Evolutionary conservation across 2,329 filamentous ascomycete species (phyloP).

Genomic region (Trichoderma gracile): DNA sequence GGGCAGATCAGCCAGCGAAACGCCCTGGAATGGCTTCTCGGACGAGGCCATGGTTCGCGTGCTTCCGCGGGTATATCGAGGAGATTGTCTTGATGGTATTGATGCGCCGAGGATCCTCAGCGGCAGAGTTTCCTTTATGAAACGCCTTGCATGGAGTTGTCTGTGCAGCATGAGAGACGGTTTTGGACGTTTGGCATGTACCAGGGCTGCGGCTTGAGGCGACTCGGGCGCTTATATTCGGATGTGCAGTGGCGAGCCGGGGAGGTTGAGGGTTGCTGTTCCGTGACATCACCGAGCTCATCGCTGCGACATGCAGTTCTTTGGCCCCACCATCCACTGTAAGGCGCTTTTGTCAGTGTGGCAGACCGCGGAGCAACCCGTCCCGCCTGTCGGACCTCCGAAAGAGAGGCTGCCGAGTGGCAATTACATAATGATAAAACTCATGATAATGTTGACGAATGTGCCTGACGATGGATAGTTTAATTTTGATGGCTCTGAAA

Average conservation of each 20-base stretch:
- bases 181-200: neutral
- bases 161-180: slow-evolving; percentile 10
- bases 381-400: slow-evolving; percentile 10
- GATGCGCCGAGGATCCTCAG: slow-evolving; percentile 41
- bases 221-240: slow-evolving; percentile 6
- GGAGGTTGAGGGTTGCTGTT: neutral
- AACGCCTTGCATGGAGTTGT: slow-evolving; percentile 1
- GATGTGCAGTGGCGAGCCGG: slow-evolving; percentile 1
- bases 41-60: slow-evolving; percentile 17
- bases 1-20: slow-evolving; percentile 56
- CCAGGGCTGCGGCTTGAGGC: neutral
- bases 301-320: neutral
- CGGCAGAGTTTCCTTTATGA: slow-evolving; percentile 25
- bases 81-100: slow-evolving; percentile 28
- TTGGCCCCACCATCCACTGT: slow-evolving; percentile 5
- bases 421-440: neutral
- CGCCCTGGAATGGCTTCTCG: slow-evolving; percentile 32
- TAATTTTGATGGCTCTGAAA: too few relatives aligned
- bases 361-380: neutral
- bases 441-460: too few relatives aligned
- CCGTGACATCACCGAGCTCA: slow-evolving; percentile 22
- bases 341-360: neutral
- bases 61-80: neutral
- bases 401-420: neutral
- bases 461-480: too few relatives aligned